Evolutionary conservation across 1,284 basidiomycete genomes (phyloP).

Genomic region (Ustilago loliicola): DNA sequence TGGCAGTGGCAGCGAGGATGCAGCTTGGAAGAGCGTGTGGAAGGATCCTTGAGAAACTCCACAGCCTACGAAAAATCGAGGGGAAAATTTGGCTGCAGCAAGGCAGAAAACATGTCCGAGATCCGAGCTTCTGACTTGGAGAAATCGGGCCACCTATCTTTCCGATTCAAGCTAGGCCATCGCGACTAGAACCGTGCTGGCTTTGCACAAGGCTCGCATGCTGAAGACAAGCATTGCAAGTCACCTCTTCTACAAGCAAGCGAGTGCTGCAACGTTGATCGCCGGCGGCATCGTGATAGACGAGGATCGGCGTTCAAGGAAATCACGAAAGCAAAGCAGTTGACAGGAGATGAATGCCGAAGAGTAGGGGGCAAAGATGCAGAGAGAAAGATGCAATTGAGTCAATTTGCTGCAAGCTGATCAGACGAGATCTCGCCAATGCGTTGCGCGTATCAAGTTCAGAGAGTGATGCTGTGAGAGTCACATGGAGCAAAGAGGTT

Average conservation of each 20-base stretch:
- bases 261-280: neutral
- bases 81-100: constrained; percentile 1
- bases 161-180: too few species aligned
- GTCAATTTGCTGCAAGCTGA: neutral
- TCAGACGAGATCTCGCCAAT: neutral
- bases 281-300: neutral
- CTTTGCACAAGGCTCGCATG: too few species aligned
- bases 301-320: constrained; percentile 3
- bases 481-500: neutral
- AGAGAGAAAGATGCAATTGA: neutral
- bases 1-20: neutral
- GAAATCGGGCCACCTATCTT: too few species aligned
- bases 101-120: neutral
- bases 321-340: neutral
- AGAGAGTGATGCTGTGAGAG: neutral
- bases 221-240: too few species aligned
- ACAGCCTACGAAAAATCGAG: constrained; percentile 4
- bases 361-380: neutral
- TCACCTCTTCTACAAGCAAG: neutral
- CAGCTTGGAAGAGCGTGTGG: neutral
- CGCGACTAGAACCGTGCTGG: too few species aligned
- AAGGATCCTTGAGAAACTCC: constrained; percentile 16
- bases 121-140: neutral
- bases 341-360: neutral
- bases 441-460: neutral